Percentiles rank a stretch among this genome's conserved stretches.
These are phyloP conservation scores for Cladosporium halotolerans DNA, from an alignment of 2,329 filamentous ascomycete species.

Conservation along the genomic window DNA sequence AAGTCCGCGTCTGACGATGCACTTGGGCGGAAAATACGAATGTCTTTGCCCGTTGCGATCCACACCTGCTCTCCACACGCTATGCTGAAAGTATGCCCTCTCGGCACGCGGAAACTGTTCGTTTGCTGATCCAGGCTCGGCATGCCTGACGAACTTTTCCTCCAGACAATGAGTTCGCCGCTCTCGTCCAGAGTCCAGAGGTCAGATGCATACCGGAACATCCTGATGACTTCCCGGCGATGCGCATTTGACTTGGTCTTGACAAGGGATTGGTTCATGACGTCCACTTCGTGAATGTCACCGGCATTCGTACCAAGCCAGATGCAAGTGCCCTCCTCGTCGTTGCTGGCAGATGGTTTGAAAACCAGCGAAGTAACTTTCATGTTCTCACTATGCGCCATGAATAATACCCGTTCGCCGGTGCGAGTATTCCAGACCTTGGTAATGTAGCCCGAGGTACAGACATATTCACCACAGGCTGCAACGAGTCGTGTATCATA, in stretches of 20 bases:
- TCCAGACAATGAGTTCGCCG: conserved; percentile 82
- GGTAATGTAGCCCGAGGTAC: conserved; percentile 79
- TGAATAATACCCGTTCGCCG: conserved; percentile 72
- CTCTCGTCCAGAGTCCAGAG: conserved; percentile 92
- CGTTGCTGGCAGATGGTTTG: conserved; percentile 70
- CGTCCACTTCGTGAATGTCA: conserved; percentile 83
- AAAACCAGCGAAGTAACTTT: conserved; percentile 79
- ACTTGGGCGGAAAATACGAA: conserved; percentile 75
- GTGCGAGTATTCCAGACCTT: conserved; percentile 81
- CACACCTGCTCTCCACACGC: conserved; percentile 79
- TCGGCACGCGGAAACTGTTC: conserved; percentile 70
- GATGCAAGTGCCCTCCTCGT: conserved; percentile 71
- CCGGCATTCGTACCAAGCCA: conserved; percentile 90
- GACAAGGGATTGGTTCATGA: conserved; percentile 64
- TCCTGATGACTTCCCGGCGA: conserved; percentile 71
- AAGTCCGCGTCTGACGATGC: conserved; percentile 62
- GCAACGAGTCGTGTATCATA: conserved; percentile 84
- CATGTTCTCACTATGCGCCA: conserved; percentile 77
- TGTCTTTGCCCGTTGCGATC: conserved; percentile 80
- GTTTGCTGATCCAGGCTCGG: conserved; percentile 71
- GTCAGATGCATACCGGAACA: conserved; percentile 79
- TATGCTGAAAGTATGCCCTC: conserved; percentile 81
- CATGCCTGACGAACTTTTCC: conserved; percentile 62
- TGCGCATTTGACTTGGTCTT: conserved; percentile 64
- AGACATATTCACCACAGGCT: conserved; percentile 80